Evolutionary conservation across 179 eudicot species (phyloP), one percentile per base, ranked within the genome.

Genomic region (Drosera spatulata): DNA sequence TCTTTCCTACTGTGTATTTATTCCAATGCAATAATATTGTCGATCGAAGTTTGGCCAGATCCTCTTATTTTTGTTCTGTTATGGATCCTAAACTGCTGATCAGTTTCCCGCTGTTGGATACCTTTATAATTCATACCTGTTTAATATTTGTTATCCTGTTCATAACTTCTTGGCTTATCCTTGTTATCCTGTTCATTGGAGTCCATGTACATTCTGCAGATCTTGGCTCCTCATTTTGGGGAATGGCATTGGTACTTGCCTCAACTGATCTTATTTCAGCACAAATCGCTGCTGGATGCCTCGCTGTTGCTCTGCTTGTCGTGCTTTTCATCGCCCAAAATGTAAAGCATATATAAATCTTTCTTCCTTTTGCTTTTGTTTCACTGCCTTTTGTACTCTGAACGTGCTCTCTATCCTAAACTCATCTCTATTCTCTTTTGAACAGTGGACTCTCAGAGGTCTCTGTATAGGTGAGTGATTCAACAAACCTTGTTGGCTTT

Each of bases 171-270:
- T 10, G 3, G 49, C 3, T 41, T 42, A 61, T 56, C 70, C 43
- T 59, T 48, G 12, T 61, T 14, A 41, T n/a, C 10, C 15, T 38
- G 39, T 54, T 64, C 9, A 11, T 41, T 39, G 67, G 43, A 45
- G 59, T 65, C 11, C 50, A 4, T 13, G 13, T 61, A 39, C 1
- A 22, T 22, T 22, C 33, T 22, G 33, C 71, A 93, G 99, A 93
- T 80, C 96, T 93, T 64, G 99, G 99, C 22, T 93, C 99, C 62
- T 93, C 99, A 69, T 93, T 93, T 72, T 93, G 99, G 99, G 99
- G 99, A 61, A 93, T 93, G 99, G 62, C 68, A 75, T 84, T 93
- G 70, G 82, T 93, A 58, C 87, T 93, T 43, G 85, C 99, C 63
- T 93, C 96, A 53, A 93, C 99, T 69, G 81, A 79, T 72, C 85